Base-by-base conservation (phyloP, 1,139 yeast genomes). In the Meyerozyma smithsonii region DNA sequence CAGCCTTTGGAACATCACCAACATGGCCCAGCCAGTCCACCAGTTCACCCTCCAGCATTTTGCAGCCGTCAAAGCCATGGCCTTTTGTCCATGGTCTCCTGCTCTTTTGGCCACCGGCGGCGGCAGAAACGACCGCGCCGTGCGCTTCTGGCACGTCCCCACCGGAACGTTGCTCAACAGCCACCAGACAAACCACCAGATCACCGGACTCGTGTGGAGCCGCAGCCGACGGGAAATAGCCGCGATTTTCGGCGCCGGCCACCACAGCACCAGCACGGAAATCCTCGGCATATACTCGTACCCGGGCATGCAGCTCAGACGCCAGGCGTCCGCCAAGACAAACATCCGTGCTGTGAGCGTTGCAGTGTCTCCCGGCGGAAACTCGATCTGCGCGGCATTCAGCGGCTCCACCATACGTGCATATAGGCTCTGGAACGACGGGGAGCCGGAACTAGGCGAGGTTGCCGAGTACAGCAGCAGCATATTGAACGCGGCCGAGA, bases 131-230 rank as follows among this genome's bases (percentile, higher is more conserved):
- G 77, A 71, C 47, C 50, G 74, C 32, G 69, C 68, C 18, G 67
- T 81, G 15, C 66, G 88, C 39, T 86, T 88, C 55, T 89, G 96
- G 96, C 95, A 90, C 58, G 74, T 92, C 0, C 63, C 64, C 3
- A 71, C 92, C 0, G 96, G 96, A 0, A 81, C 92, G 0, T 58
- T 85, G 35, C 59, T 88, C 25, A 66, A 71, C 8, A 66, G 79
- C 26, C 57, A 69, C 35, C 64, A 69, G 39, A 81, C 94, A 0
- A 69, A 72, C 19, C 83, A 86, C 0, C 97, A 90, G 55, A 73
- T 90, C 6, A 88, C 96, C 0, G 77, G 92, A 0, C 59, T 90
- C 21, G 66, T 76, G 14, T 90, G 97, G 97, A 83, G 92, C 1
- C 61, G 59, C 23, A 69, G 69, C 36, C 68, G 69, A 42, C 76